Conservation (phyloP, 495 filamentous ascomycete species). For the Oidiodendron maius region DNA sequence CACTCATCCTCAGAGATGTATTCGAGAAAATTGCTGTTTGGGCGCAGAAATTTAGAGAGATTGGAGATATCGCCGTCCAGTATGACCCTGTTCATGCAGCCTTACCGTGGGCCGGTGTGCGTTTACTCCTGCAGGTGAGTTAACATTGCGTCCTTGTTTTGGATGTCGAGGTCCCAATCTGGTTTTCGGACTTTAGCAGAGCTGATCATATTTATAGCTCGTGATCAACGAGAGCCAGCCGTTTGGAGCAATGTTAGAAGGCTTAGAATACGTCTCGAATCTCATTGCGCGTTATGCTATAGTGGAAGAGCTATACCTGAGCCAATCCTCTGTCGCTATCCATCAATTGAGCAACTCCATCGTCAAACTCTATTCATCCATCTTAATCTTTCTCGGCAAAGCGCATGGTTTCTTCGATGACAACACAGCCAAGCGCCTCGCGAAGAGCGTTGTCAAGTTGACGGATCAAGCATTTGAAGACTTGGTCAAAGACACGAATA, state of each 20-base stretch:
- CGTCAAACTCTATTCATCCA: constrained; percentile 1
- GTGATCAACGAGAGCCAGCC: constrained; percentile 12
- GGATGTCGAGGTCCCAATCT: background rate
- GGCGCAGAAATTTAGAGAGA: constrained; percentile 33
- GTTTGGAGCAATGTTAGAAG: constrained; percentile 12
- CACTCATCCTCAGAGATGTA: constrained; percentile 29
- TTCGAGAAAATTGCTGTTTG: constrained; percentile 31
- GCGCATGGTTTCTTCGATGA: constrained; percentile 2
- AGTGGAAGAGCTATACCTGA: constrained; percentile 18
- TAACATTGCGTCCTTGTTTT: background rate
- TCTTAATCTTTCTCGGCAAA: constrained; percentile 4
- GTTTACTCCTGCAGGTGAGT: constrained; percentile 31
- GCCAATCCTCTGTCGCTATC: background rate
- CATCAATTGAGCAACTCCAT: background rate
- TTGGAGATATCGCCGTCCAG: constrained; percentile 29
- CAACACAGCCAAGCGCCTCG: background rate
- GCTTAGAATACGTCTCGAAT: constrained; percentile 11
- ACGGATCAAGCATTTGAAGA: background rate
- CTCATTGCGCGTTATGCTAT: constrained; percentile 16
- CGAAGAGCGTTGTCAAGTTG: constrained; percentile 7
- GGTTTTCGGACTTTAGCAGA: too few species aligned
- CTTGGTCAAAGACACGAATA: background rate
- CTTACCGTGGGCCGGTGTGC: constrained; percentile 37
- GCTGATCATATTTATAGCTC: too few species aligned
- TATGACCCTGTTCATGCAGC: constrained; percentile 38